phyloP scores from a whole-genome alignment of 148 eudicot species.

The Amaranthus palmeri region DNA sequence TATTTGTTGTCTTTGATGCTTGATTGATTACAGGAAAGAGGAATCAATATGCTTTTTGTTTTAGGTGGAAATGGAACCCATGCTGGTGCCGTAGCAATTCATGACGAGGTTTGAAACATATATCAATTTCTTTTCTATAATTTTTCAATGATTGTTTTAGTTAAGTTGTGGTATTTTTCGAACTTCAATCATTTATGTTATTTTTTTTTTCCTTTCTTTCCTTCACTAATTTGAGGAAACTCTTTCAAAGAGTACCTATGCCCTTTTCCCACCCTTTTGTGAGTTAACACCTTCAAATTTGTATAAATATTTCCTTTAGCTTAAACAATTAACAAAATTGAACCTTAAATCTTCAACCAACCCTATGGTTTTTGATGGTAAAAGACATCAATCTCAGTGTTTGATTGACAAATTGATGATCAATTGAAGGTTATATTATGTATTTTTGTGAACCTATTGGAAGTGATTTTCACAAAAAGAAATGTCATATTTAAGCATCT shows the following conservation, averaged over 20 bases:
- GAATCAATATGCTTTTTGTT: slow-evolving; percentile 96
- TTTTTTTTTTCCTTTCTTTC: no score
- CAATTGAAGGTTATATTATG: background rate
- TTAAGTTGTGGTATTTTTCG: background rate
- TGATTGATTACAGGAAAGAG: slow-evolving; percentile 62
- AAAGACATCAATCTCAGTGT: background rate
- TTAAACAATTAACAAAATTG: background rate
- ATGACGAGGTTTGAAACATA: slow-evolving; percentile 59
- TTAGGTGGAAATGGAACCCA: slow-evolving; percentile 99
- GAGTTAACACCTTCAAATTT: background rate
- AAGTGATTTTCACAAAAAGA: no score
- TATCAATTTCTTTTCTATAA: background rate
- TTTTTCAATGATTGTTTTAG: background rate
- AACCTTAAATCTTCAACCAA: background rate
- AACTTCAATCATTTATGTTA: background rate
- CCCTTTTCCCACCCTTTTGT: background rate
- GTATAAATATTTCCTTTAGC: background rate
- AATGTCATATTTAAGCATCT: no score
- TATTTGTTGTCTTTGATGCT: slow-evolving; percentile 11
- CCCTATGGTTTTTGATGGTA: background rate
- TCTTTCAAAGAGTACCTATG: background rate
- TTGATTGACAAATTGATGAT: background rate
- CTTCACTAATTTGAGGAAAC: background rate
- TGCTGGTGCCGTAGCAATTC: slow-evolving; percentile 97
- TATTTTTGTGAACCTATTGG: no score